Base-by-base conservation (phyloP, 495 filamentous ascomycete genomes). In the Cercophora scortea region DNA sequence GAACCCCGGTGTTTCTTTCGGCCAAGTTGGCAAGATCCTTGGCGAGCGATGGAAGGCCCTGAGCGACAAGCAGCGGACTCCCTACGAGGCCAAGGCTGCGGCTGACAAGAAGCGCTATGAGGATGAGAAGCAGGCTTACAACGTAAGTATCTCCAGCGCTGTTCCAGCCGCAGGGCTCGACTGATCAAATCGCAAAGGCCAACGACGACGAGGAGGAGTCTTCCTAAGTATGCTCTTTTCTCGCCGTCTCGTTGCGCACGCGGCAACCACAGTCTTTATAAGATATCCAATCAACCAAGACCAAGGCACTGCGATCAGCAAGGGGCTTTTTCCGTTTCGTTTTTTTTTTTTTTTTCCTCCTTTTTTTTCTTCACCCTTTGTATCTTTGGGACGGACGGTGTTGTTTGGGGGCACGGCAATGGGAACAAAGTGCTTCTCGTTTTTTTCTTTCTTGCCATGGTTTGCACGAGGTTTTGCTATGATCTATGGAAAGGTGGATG, bases 21-120 rank as follows among this genome's bases (percentile, higher is more conserved):
- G 93, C 60, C 90, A 97, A 69, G 91, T 99, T 61, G 93, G 93
- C 71, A 96, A 96, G 81, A 81, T 88, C 54, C 89, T 99, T 39
- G 93, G 93, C 69, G 90, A 96, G 80, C 83, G 84, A 74, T 99
- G 93, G 93, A 99, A 97, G 89, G 87, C 83, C 36, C 77, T 99
- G 45, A 84, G 78, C 74, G 87, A 93, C 47, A 85, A 88, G 72
- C 88, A 96, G 66, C 89, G 90, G 55, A 76, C 78, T 54, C 93
- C 94, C 8, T 99, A 97, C 67, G 92, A 96, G 69, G 85, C 86
- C 61, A 96, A 98, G 83, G 93, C 93, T 61, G 87, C 84, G 18
- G 77, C 84, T 50, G 93, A 98, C 78, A 97, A 96, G 87, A 93
- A 96, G 85, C 87, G 93, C 55, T 98, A 97, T 61, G 92, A 96